These are phyloP conservation scores for Heritiera fomes DNA, from an alignment of 345 rosid genomes.

Conservation along the genomic window DNA sequence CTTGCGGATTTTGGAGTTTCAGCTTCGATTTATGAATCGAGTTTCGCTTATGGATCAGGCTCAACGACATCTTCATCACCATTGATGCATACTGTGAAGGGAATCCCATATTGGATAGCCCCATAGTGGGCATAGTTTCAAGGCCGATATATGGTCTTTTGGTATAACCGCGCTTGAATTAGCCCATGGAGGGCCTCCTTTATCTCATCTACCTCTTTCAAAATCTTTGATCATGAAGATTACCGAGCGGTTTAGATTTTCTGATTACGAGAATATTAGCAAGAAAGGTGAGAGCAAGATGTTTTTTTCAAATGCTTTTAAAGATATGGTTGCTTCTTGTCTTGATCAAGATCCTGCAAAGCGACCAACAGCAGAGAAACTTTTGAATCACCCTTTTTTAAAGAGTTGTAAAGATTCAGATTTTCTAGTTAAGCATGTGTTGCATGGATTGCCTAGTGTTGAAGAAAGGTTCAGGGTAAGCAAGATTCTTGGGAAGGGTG, in stretches of 20 bases:
- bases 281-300: slow-evolving; percentile 45
- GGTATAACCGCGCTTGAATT: slow-evolving; percentile 84
- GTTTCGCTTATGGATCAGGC: slow-evolving; percentile 7
- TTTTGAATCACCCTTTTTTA: slow-evolving; percentile 69
- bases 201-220: slow-evolving; percentile 77
- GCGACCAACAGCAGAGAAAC: slow-evolving; percentile 70
- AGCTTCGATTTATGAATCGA: slow-evolving; percentile 64
- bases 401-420: slow-evolving; percentile 58
- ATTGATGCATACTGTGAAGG: slow-evolving; percentile 48
- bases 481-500: slow-evolving; percentile 22
- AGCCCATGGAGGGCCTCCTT: slow-evolving; percentile 80
- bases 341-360: slow-evolving; percentile 72
- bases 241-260: slow-evolving; percentile 64
- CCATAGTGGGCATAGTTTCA: slow-evolving; percentile 76
- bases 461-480: slow-evolving; percentile 56
- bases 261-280: slow-evolving; percentile 57
- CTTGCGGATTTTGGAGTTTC: slow-evolving; percentile 89
- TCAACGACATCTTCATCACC: slow-evolving; percentile 36
- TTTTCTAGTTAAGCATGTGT: slow-evolving; percentile 49
- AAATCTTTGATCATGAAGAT: slow-evolving; percentile 76
- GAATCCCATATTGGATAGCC: slow-evolving; percentile 94
- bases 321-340: slow-evolving; percentile 80
- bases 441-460: slow-evolving; percentile 65
- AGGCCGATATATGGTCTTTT: slow-evolving; percentile 88
- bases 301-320: slow-evolving; percentile 78